A percentile compares a stretch with the other conserved stretches of the same genome.
Conservation (phyloP, 768 basidiomycete genomes). For the Leccinum ochraceum region DNA sequence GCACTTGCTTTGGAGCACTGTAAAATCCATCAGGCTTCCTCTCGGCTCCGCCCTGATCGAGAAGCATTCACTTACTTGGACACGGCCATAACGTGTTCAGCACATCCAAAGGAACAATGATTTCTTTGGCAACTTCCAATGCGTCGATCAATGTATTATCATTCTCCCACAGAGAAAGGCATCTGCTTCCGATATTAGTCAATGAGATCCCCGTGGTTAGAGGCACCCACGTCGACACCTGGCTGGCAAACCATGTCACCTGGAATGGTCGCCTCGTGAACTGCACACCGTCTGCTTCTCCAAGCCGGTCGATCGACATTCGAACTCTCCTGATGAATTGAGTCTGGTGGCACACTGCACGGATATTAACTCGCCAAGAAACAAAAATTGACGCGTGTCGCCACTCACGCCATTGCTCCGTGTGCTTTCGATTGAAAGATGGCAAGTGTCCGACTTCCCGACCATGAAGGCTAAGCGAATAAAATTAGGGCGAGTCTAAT, state of each 20-base stretch:
- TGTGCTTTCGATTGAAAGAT: constrained; percentile 68
- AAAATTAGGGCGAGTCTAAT: constrained; percentile 16
- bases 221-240: constrained; percentile 56
- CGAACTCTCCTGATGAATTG: constrained; percentile 64
- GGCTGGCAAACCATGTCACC: constrained; percentile 70
- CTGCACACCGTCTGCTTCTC: constrained; percentile 51
- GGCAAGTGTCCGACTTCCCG: constrained; percentile 47
- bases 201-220: not conserved
- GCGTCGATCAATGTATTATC: constrained; percentile 59
- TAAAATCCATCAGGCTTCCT: constrained; percentile 3
- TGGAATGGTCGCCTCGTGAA: constrained; percentile 70
- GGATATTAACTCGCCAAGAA: constrained; percentile 6
- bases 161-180: constrained; percentile 64
- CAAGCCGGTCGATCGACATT: constrained; percentile 51
- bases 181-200: constrained; percentile 39
- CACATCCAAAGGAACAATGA: constrained; percentile 63
- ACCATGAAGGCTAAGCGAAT: constrained; percentile 49
- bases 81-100: constrained; percentile 73
- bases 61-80: constrained; percentile 37
- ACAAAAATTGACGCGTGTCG: not conserved
- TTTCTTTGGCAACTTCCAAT: constrained; percentile 64
- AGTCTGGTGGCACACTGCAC: constrained; percentile 65
- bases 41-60: constrained; percentile 11
- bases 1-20: constrained; percentile 51
- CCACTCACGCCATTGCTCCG: constrained; percentile 77